A percentile compares a stretch with the other conserved stretches of the same genome.
phyloP scores from a whole-genome alignment of 257 asterid species.

The Solanum dulcamara region DNA sequence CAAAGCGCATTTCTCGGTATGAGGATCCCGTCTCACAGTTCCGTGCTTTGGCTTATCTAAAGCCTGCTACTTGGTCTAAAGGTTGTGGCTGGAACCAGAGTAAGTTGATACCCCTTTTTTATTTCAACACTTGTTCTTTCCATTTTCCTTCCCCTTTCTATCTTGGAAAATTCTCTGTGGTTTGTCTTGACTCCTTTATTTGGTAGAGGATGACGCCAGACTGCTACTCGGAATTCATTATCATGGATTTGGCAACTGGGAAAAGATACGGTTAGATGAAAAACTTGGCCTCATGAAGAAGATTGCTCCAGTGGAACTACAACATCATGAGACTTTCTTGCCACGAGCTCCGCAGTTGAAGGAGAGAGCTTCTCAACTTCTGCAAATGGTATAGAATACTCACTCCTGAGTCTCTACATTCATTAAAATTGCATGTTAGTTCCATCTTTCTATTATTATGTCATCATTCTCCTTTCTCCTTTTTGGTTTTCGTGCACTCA shows the following conservation, averaged over 20 bases:
- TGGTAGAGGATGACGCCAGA: conserved; percentile 95
- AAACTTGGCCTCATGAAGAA: conserved; percentile 83
- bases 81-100: conserved; percentile 99
- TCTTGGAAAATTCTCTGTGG: neutral
- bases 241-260: conserved; percentile 99
- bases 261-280: conserved; percentile 76
- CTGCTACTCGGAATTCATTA: conserved; percentile 88
- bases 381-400: conserved; percentile 69
- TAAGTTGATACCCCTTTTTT: conserved; percentile 28
- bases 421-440: neutral
- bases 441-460: conserved; percentile 2
- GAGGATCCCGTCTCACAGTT: conserved; percentile 84
- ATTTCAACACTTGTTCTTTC: neutral
- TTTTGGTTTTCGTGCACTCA: neutral
- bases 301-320: conserved; percentile 99
- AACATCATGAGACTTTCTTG: conserved; percentile 92
- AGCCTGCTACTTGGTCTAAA: conserved; percentile 96
- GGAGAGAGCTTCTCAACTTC: conserved; percentile 90
- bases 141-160: neutral
- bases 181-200: conserved; percentile 4
- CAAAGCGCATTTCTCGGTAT: conserved; percentile 80
- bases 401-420: neutral
- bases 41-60: conserved; percentile 70
- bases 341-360: conserved; percentile 98
- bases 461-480: neutral